Conservation (phyloP, 139 green algal genomes). For the Coelastrella sp. region DNA sequence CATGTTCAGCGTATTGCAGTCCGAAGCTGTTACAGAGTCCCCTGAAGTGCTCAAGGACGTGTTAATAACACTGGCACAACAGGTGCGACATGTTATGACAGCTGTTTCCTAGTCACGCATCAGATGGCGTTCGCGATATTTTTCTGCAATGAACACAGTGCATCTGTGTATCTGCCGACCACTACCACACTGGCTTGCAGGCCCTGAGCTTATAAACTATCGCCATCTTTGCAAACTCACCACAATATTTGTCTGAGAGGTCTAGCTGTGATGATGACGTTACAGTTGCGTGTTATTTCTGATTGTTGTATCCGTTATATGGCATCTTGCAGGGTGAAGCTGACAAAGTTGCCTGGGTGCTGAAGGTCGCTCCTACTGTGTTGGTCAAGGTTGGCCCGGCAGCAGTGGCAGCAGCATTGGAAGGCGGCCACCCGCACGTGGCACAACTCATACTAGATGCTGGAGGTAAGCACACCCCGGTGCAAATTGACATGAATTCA, state of each 20-base stretch:
- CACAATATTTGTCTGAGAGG: background rate
- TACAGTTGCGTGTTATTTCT: background rate
- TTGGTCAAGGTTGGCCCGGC: conserved; percentile 19
- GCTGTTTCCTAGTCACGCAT: background rate
- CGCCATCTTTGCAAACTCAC: too few relatives aligned
- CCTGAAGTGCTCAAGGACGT: background rate
- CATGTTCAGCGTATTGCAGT: conserved; percentile 7
- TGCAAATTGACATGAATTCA: background rate
- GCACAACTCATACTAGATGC: conserved; percentile 33
- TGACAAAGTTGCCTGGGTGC: conserved; percentile 13
- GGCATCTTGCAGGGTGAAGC: conserved; percentile 15
- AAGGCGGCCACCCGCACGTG: background rate
- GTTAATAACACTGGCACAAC: conserved; percentile 8
- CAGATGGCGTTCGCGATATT: background rate
- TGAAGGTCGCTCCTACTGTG: conserved; percentile 12
- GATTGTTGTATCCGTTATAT: background rate
- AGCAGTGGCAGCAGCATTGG: conserved; percentile 40
- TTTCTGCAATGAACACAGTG: background rate
- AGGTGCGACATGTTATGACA: background rate
- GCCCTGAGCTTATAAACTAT: too few relatives aligned
- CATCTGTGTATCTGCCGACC: too few relatives aligned
- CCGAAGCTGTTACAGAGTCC: background rate
- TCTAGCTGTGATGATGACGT: background rate
- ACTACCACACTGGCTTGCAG: too few relatives aligned
- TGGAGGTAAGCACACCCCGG: background rate